Base-by-base conservation (phyloP, 495 filamentous ascomycete species). In the Hypomontagnella monticulosa region DNA sequence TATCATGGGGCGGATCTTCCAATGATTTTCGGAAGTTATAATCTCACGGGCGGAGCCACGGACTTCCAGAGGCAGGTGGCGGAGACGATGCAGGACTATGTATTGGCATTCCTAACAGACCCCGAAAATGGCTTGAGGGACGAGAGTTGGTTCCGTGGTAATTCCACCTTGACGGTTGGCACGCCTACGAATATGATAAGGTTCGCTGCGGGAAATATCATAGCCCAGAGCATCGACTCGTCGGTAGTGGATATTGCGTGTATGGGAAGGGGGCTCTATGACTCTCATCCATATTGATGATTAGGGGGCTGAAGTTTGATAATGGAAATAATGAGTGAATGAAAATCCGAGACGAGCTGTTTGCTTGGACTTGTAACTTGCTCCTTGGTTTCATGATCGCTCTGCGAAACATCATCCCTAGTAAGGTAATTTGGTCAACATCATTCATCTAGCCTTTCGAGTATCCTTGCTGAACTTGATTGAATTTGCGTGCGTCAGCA, bases 1-100 rank as follows among this genome's bases (percentile, higher is more conserved):
- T 85, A 83, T 46, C 83, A 85, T 54, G 74, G 72, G 1, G 73
- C 75, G 37, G 78, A 84, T 48, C 54, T 82, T 3, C 80, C 80
- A 1, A 76, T 82, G 44, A 67, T 80, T 15, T 83, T 84, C 57
- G 81, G 81, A 33, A 79, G 72, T 36, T 78, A 76, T 38, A 64
- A 74, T 20, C 30, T 69, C 12, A 66, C 55, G 14, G 69, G 70
- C 4, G 58, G 44, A 1, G 75, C 77, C 8, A 76, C 74, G 15
- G 54, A 62, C 9, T 73, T 71, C 20, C 70, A 82, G 66, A 70
- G 63, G 33, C 49, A 73, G 36, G 78, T 76, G 32, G 76, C 76
- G 37, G 71, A 75, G 50, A 46, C 55, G 6, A 78, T 83, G 76
- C 80, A 80, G 67, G 79, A 80, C 53, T 74, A 78, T 54, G 59